Evolutionary conservation across 345 rosid genomes (phyloP).

Genomic region (Mangifera indica): DNA sequence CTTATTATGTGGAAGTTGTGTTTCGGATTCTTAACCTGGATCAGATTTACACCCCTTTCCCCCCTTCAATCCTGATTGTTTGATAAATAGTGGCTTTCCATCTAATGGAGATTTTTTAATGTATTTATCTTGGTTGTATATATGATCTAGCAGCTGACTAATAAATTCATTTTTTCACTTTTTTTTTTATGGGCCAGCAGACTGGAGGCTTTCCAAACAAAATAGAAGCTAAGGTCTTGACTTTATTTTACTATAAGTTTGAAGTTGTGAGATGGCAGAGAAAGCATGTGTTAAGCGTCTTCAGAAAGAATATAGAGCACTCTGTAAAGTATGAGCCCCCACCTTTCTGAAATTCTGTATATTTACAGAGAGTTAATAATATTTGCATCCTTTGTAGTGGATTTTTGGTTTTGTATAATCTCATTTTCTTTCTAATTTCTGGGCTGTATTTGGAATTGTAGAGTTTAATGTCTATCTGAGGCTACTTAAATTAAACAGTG

Average conservation of each 20-base stretch:
- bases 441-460: not conserved
- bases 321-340: conserved; percentile 63
- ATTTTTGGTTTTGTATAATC: not conserved
- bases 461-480: not conserved
- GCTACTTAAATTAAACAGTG: not conserved
- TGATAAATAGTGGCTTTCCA: no score
- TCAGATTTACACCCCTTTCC: no score
- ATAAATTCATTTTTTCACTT: conserved; percentile 9
- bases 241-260: conserved; percentile 6
- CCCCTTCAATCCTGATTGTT: no score
- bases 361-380: conserved; percentile 4
- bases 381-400: not conserved
- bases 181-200: conserved; percentile 9
- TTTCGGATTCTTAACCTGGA: not conserved
- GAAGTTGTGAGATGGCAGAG: conserved; percentile 64
- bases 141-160: not conserved
- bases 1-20: not conserved
- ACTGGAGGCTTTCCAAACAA: conserved; percentile 10
- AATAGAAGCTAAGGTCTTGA: conserved; percentile 7
- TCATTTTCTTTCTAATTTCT: not conserved
- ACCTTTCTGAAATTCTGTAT: not conserved
- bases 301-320: conserved; percentile 95
- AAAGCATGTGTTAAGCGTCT: conserved; percentile 90
- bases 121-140: not conserved
- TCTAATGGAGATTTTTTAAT: not conserved